Evolutionary conservation across 352 stramenopile species (phyloP), one percentile per base, ranked within the genome.

Genomic region (Globisporangium abappressorium): DNA sequence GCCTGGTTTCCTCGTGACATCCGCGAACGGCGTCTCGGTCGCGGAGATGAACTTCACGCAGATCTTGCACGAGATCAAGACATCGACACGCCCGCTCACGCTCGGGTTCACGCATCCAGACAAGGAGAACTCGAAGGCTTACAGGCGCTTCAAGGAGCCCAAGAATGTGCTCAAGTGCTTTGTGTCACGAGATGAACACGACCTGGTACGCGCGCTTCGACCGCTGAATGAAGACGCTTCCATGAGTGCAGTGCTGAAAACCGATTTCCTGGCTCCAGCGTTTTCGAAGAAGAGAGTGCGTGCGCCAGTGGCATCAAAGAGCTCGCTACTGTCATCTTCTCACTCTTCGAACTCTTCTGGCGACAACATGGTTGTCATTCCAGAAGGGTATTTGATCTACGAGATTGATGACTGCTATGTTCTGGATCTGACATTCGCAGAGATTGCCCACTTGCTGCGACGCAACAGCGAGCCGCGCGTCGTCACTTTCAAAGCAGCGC

Each of bases 401-500:
- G 75, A 91, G 63, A 87, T 93, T 28, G 83, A 91, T 46, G 68
- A 85, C 43, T 84, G 72, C 62, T 76, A 78, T 56, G 84, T 92
- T 2, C 53, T 80, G 0, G 73, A 82, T 20, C 53, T 91, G 26
- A 62, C 82, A 18, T 90, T 92, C 58, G 78, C 73, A 7, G 83
- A 94, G 49, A 89, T 92, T 51, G 70, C 79, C 5, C 78, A 88
- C 30, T 70, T 89, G 38, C 60, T 94, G 7, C 77, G 76, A 15
- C 72, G 80, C 5, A 90, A 85, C 65, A 72, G 65, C 20, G 70
- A 85, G 5, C 34, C 64, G 4, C 82, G 77, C 36, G 61, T 79
- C 6, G 72, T 94, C 28, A 81, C 80, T 7, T 91, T 94, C 63
- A 87, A 90, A 74, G 74, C 77, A 3, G 77, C 72, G 20, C 73